Base-by-base conservation (phyloP, 2,329 filamentous ascomycete species). In the Dendryphion nanum region DNA sequence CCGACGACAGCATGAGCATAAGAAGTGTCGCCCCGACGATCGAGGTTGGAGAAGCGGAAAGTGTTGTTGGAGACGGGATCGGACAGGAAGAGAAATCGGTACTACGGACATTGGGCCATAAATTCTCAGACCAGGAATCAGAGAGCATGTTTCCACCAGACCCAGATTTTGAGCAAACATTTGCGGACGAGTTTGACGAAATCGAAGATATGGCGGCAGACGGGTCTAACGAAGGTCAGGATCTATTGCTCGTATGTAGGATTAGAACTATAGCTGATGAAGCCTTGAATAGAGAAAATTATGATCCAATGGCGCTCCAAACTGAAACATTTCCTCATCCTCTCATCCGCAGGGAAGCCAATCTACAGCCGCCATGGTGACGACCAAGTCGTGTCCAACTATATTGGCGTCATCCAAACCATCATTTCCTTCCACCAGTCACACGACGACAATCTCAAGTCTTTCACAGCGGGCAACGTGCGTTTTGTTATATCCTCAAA, bases 301-400 rank as follows among this genome's bases (percentile, higher is more conserved):
- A 73, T 95, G 28, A 70, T 73, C 13, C 75, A 82, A 47, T 98
- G 90, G 90, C 93, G 89, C 61, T 81, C 85, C 24, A 97, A 97
- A 70, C 76, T 90, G 46, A 98, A 98, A 67, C 93, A 98, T 67
- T 98, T 95, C 65, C 81, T 98, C 68, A 95, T 98, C 55, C 73
- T 98, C 2, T 97, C 93, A 2, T 91, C 89, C 12, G 91, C 94
- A 7, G 93, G 93, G 15, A 98, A 98, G 64, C 94, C 93, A 8
- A 94, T 98, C 33, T 98, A 91, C 75, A 97, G 89, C 57, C 81
- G 94, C 33, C 91, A 98, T 61, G 93, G 94, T 28, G 89, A 96
- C 52, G 78, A 95, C 49, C 82, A 85, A 38, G 73, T 97, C 30
- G 89, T 97, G 60, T 95, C 94, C 54, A 86, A 86, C 35, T 96